Percentiles rank a stretch among this genome's conserved stretches.
These are phyloP conservation scores for Ilyonectria mors-panacis DNA, from an alignment of 2,329 filamentous ascomycete genomes.

Conservation along the genomic window DNA sequence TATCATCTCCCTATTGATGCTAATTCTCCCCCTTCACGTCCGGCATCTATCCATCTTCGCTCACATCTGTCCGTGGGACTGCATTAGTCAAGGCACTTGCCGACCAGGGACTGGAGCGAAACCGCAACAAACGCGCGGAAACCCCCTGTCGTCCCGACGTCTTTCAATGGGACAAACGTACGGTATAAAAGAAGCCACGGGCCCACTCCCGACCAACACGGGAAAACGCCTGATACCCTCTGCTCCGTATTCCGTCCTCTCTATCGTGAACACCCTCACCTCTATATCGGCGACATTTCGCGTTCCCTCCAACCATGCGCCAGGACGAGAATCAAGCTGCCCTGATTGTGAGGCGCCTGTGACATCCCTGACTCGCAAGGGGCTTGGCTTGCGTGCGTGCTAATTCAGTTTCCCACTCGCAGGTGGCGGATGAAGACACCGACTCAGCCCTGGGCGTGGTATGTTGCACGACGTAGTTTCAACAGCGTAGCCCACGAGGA, in stretches of 20 bases:
- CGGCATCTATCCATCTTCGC: neutral
- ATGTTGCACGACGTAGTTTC: neutral
- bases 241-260: neutral
- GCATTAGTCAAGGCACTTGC: neutral
- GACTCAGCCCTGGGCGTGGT: slow-evolving; percentile 23
- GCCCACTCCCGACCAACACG: neutral
- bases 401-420: neutral
- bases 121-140: neutral
- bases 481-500: neutral
- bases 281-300: slow-evolving; percentile 1
- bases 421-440: slow-evolving; percentile 19
- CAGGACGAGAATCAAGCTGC: slow-evolving; percentile 1
- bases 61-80: neutral
- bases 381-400: neutral
- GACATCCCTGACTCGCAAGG: slow-evolving; percentile 3
- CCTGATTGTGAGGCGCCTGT: slow-evolving; percentile 5
- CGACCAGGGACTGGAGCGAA: neutral
- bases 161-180: neutral
- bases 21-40: neutral
- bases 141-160: neutral
- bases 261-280: slow-evolving; percentile 1
- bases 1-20: neutral
- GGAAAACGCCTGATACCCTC: neutral
- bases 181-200: neutral
- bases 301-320: neutral